Conservation (phyloP, 257 asterid species). For the Paraleonurus japonicus region DNA sequence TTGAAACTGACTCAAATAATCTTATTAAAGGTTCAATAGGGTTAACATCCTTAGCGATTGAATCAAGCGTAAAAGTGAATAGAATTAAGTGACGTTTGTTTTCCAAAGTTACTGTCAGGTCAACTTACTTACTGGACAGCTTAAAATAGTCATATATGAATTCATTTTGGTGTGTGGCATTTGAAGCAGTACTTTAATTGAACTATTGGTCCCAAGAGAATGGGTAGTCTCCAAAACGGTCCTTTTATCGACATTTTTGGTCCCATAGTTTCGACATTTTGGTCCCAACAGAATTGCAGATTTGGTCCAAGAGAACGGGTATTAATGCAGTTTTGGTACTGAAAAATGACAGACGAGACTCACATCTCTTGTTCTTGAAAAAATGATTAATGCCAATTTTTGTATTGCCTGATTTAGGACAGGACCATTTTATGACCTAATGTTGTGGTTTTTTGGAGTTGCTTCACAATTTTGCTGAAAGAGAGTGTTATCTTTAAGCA, state of each 20-base stretch:
- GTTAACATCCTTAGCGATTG: conserved; percentile 6
- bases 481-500: background rate
- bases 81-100: background rate
- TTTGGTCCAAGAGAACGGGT: no score
- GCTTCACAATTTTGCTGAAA: background rate
- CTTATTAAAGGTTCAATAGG: background rate
- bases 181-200: background rate
- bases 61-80: background rate
- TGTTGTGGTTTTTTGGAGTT: background rate
- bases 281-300: no score
- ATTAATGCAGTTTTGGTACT: no score
- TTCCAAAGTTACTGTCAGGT: background rate
- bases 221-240: no score
- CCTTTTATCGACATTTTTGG: no score
- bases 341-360: no score
- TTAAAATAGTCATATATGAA: background rate
- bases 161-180: conserved; percentile 12
- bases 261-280: no score
- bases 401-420: background rate
- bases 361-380: background rate
- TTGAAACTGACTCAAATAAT: background rate
- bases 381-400: background rate
- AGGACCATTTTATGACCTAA: background rate
- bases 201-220: no score
- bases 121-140: conserved; percentile 2